These are phyloP conservation scores for Agarophyton chilense DNA, from an alignment of 23 red algal genomes.

Conservation along the genomic window DNA sequence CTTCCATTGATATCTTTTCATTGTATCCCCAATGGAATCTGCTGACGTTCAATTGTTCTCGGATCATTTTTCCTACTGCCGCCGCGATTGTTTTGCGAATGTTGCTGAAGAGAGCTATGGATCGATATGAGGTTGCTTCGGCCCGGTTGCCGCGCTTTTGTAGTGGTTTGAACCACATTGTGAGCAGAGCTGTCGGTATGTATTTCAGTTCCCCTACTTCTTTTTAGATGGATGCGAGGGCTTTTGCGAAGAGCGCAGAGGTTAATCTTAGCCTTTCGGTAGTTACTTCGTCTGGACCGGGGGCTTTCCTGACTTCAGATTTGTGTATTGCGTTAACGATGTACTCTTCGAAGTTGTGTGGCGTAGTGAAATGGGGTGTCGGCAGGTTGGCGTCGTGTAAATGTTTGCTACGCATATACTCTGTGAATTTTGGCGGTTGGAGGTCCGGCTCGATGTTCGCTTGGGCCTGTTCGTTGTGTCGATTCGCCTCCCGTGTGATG, in stretches of 20 bases:
- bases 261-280: conserved; percentile 11
- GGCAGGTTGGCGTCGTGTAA: not conserved
- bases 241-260: not conserved
- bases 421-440: no score
- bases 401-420: not conserved
- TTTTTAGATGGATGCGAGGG: not conserved
- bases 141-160: not conserved
- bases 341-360: not conserved
- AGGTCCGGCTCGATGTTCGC: not conserved
- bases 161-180: not conserved
- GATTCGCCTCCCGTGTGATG: no score
- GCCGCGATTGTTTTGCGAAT: conserved; percentile 1
- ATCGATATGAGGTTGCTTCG: not conserved
- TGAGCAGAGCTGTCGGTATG: not conserved
- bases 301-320: conserved; percentile 6
- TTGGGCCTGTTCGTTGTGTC: not conserved
- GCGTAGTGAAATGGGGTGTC: not conserved
- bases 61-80: not conserved
- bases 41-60: not conserved
- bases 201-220: not conserved
- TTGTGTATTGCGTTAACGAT: not conserved
- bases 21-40: conserved; percentile 26
- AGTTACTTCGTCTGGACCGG: not conserved
- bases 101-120: not conserved
- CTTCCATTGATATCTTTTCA: not conserved